Evolutionary conservation across 2,329 filamentous ascomycete genomes (phyloP), one percentile per base, ranked within the genome.

Genomic region (Clathrospora elynae): DNA sequence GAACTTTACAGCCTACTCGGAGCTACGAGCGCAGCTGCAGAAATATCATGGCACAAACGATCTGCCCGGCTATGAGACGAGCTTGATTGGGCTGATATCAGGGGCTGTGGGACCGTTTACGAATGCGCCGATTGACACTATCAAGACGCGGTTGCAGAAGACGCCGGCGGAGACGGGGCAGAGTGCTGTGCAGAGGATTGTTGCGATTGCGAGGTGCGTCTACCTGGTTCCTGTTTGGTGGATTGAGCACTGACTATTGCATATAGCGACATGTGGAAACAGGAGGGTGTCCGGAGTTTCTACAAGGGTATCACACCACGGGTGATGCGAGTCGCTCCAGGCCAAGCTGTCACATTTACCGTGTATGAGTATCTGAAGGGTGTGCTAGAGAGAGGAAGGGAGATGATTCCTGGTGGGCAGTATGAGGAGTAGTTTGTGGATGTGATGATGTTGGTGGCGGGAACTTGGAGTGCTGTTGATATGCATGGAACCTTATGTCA

Each of bases 241-340:
- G 9, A 9, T 16, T 20, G 17, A 25, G 22, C 24, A 4, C 8
- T 5, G 24, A 14, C 54, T 63, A 24, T 62, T 34, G n/a, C 12
- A 2, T 17, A 2, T 36, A 73, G 67, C 35, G 70, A 75, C 28
- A 78, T 78, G 75, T 77, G 75, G 72, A 89, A 87, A 64, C 88
- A 95, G 75, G 93, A 99, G 75, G 93, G 93, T 23, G 78, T 92
- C 58, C 85, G 90, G 62, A 93, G 93, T 33, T 99, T 99, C 75
- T 99, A 96, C 79, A 97, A 97, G 81, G 93, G 93, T 62, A 99
- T 99, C 73, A 99, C 93, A 32, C 93, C 93, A 5, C 83, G 93
- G 61, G 88, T 99, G 59, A 97, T 97, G 90, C 84, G 93, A 65
- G 93, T 99, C 39, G 93, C 93, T 17, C 93, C 93, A 6, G 93